These are phyloP conservation scores for Elsinoe fawcettii DNA, from an alignment of 2,329 filamentous ascomycete species.

Conservation along the genomic window DNA sequence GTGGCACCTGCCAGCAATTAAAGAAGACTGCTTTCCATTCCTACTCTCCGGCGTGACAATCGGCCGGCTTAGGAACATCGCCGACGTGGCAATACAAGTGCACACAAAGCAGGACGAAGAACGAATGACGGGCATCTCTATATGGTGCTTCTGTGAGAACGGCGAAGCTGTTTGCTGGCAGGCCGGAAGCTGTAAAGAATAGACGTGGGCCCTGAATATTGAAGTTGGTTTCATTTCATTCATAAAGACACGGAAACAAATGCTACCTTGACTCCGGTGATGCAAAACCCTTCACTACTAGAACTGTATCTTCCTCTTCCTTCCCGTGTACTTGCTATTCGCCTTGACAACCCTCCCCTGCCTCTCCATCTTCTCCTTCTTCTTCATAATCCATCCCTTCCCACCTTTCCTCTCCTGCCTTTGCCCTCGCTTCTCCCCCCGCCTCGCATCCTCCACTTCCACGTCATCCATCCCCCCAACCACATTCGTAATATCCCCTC, in stretches of 20 bases:
- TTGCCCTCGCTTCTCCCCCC: constrained; percentile 40
- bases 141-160: constrained; percentile 46
- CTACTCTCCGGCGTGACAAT: neutral
- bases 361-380: constrained; percentile 87
- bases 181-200: constrained; percentile 25
- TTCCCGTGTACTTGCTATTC: constrained; percentile 35
- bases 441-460: constrained; percentile 63
- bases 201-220: neutral
- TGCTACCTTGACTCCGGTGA: neutral
- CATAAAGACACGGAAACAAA: constrained; percentile 1
- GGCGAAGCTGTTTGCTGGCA: constrained; percentile 43
- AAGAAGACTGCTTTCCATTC: neutral
- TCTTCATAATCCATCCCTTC: constrained; percentile 76
- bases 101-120: constrained; percentile 33
- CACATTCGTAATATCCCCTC: constrained; percentile 74
- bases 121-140: constrained; percentile 42
- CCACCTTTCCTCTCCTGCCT: constrained; percentile 63
- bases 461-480: constrained; percentile 83
- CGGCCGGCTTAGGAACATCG: neutral
- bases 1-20: constrained; percentile 39
- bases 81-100: neutral
- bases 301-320: constrained; percentile 72
- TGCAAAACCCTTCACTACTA: constrained; percentile 32
- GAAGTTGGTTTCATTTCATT: constrained; percentile 4
- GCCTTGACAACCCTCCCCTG: constrained; percentile 94